These are phyloP conservation scores for Tritrichomonas foetus DNA, from an alignment of 208 protist genomes.

Conservation along the genomic window DNA sequence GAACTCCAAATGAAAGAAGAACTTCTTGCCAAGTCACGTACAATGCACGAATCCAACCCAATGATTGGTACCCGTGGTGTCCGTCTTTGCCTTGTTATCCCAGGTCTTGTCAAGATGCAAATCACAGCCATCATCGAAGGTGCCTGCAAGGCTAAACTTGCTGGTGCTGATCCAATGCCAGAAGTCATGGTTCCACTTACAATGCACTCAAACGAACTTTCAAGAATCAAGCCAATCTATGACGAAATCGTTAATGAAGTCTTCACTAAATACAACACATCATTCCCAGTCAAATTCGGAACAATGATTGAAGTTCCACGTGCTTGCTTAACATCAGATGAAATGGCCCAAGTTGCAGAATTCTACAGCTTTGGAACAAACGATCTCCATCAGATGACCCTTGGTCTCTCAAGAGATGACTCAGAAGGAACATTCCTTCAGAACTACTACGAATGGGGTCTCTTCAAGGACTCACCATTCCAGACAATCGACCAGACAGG, in stretches of 20 bases:
- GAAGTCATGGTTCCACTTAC: constrained; percentile 32
- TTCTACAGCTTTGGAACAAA: constrained; percentile 69
- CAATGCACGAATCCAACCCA: constrained; percentile 75
- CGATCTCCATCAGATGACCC: constrained; percentile 88
- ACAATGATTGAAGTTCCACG: constrained; percentile 36
- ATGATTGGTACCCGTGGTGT: constrained; percentile 85
- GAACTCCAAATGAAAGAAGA: neutral
- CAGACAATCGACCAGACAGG: constrained; percentile 77
- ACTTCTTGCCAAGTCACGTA: neutral
- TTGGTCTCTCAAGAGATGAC: constrained; percentile 87
- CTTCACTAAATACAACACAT: neutral
- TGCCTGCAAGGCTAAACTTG: neutral
- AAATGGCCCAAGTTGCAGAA: neutral
- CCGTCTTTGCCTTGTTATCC: constrained; percentile 78
- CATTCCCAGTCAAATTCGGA: neutral
- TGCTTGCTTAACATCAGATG: neutral
- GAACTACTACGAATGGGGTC: constrained; percentile 75
- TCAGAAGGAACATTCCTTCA: constrained; percentile 73
- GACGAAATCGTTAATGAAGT: neutral
- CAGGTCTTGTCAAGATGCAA: constrained; percentile 88
- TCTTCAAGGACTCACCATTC: constrained; percentile 82
- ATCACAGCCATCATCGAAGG: constrained; percentile 53
- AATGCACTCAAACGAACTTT: neutral
- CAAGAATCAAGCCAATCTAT: constrained; percentile 5
- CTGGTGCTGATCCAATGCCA: neutral